Percentiles rank a stretch among this genome's conserved stretches.
Conservation (phyloP, 2,329 filamentous ascomycete genomes). For the Fusarium sp. region DNA sequence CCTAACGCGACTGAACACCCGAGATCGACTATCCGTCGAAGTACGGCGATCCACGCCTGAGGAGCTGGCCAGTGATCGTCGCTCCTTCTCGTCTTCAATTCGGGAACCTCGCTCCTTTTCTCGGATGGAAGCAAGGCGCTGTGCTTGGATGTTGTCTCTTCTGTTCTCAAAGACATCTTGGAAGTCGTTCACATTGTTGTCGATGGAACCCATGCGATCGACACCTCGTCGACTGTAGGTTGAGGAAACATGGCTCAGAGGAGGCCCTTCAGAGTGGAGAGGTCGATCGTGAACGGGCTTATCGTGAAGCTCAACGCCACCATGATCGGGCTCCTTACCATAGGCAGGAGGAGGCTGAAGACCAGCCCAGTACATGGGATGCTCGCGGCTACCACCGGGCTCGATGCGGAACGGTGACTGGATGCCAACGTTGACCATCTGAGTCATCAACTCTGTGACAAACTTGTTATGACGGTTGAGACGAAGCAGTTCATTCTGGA, state of each 20-base stretch:
- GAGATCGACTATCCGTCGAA: constrained; percentile 46
- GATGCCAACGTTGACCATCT: constrained; percentile 86
- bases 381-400: constrained; percentile 76
- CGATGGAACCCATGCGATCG: constrained; percentile 49
- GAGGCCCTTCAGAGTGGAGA: constrained; percentile 27
- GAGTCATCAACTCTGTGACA: constrained; percentile 88
- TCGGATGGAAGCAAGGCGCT: constrained; percentile 54
- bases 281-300: constrained; percentile 15
- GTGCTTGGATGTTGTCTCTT: constrained; percentile 52
- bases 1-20: constrained; percentile 49
- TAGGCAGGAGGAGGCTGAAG: constrained; percentile 53
- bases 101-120: constrained; percentile 53
- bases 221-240: constrained; percentile 32
- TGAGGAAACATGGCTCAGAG: constrained; percentile 27
- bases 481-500: constrained; percentile 93
- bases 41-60: constrained; percentile 45
- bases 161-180: constrained; percentile 61
- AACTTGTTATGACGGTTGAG: constrained; percentile 94
- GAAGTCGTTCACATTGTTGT: constrained; percentile 56
- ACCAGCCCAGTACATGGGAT: constrained; percentile 70
- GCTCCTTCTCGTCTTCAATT: constrained; percentile 46
- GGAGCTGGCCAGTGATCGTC: constrained; percentile 46
- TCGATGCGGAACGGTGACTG: constrained; percentile 75
- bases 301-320: constrained; percentile 24
- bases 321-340: constrained; percentile 45